Evolutionary conservation across 1,139 yeast genomes (phyloP), one percentile per base, ranked within the genome.

Genomic region (Debaryomycetaceae sp.): DNA sequence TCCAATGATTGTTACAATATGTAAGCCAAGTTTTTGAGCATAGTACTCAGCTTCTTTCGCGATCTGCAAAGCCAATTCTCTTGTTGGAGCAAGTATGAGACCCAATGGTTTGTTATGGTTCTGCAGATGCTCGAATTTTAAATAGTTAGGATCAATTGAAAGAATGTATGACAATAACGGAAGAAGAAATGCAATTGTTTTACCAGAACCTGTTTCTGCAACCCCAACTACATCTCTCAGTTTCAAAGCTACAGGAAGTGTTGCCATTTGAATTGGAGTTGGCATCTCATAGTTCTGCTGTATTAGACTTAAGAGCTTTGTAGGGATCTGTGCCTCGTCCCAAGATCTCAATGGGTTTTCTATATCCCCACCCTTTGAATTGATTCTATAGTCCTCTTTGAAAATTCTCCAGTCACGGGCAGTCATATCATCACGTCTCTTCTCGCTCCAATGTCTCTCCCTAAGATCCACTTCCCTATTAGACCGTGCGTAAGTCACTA

Each of bases 161-260:
- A 77, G 52, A 9, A 88, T 68, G 50, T 83, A 84, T 5, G 81
- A 62, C 6, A 89, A 58, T 42, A 89, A 65, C 0, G 99, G 98
- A 1, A 91, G 66, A 24, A 87, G 66, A 63, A 85, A 93, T 7
- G 96, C 87, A 27, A 90, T 71, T 0, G 99, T 93, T 60, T 93
- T 93, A 58, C 98, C 99, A 0, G 96, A 87, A 23, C 98, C 99
- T 0, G 99, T 93, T 54, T 90, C 93, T 0, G 98, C 97, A n/a
- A 91, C 79, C 24, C 97, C 98, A 24, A 91, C 75, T 5, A 89
- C 74, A 60, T 93, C 97, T 37, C 77, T 62, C 4, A 73, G 66
- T 0, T 68, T 60, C 34, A 86, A 54, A 0, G 88, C 87, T 39
- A 86, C 71, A 0, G 97, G 97, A 9, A 91, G 80, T 0, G 97